Conservation (phyloP, 2,329 filamentous ascomycete species). For the Ilyonectria sp. region DNA sequence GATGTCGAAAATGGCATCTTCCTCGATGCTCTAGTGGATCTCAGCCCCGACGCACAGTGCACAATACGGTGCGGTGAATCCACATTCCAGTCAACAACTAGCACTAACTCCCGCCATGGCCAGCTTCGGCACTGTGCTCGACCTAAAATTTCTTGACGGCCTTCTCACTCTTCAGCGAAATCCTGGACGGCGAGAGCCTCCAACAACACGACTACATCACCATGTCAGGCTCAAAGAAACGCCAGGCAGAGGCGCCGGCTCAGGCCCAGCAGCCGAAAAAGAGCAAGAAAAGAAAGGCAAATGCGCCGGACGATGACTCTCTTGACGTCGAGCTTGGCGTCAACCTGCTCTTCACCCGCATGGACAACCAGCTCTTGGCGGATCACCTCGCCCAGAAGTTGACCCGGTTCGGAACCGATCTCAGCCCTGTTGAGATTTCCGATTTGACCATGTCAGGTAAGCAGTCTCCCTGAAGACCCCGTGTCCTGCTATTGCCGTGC, state of each 20-base stretch:
- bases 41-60: slow-evolving; percentile 30
- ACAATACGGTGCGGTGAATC: slow-evolving; percentile 17
- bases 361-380: slow-evolving; percentile 87
- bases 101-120: slow-evolving; percentile 12
- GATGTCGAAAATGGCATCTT: not conserved
- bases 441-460: slow-evolving; percentile 86
- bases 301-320: slow-evolving; percentile 67
- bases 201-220: slow-evolving; percentile 21
- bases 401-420: slow-evolving; percentile 81
- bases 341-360: slow-evolving; percentile 84
- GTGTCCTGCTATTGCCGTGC: not conserved
- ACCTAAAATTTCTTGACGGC: slow-evolving; percentile 45
- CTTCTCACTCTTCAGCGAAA: slow-evolving; percentile 11
- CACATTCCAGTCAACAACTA: rapidly evolving
- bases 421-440: slow-evolving; percentile 87
- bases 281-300: slow-evolving; percentile 70
- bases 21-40: slow-evolving; percentile 29
- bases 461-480: slow-evolving; percentile 33
- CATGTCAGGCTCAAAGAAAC: slow-evolving; percentile 67
- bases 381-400: slow-evolving; percentile 89
- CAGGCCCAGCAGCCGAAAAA: slow-evolving; percentile 59
- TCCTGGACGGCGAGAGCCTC: not conserved
- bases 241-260: slow-evolving; percentile 66
- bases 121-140: slow-evolving; percentile 38
- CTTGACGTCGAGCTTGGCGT: slow-evolving; percentile 80